phyloP scores from a whole-genome alignment of 73 alveolate genomes.

The Halteria grandinella region DNA sequence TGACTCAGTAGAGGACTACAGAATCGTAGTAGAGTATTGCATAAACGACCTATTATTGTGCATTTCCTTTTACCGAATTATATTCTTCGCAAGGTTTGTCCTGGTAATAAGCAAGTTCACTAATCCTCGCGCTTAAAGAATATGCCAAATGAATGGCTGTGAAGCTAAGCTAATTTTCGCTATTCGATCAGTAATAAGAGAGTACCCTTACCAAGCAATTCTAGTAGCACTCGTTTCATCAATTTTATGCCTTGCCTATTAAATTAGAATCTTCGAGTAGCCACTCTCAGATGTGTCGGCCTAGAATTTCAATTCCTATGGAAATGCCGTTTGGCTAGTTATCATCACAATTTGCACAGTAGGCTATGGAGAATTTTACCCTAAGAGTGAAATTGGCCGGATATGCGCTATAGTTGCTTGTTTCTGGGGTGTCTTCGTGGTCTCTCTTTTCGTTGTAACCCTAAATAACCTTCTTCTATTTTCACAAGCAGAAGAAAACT shows the following conservation, averaged over 20 bases:
- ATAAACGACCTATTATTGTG: constrained; percentile 68
- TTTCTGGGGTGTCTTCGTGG: constrained; percentile 96
- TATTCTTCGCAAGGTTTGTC: constrained; percentile 63
- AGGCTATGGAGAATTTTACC: constrained; percentile 98
- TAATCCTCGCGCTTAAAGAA: constrained; percentile 76
- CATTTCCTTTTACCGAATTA: constrained; percentile 57
- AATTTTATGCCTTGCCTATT: constrained; percentile 69
- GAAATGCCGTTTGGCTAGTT: constrained; percentile 92
- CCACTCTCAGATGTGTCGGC: constrained; percentile 63
- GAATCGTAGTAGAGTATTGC: constrained; percentile 53
- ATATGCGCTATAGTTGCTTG: constrained; percentile 86
- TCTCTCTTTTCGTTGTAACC: constrained; percentile 95
- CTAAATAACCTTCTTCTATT: constrained; percentile 81
- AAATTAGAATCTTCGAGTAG: constrained; percentile 73
- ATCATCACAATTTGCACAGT: constrained; percentile 94
- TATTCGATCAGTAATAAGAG: constrained; percentile 70
- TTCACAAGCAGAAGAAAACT: constrained; percentile 73
- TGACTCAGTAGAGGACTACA: constrained; percentile 54
- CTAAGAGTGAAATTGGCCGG: constrained; percentile 94
- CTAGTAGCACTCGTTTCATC: constrained; percentile 62
- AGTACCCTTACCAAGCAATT: constrained; percentile 62
- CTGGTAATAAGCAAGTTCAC: constrained; percentile 66
- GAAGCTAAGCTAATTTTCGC: constrained; percentile 74
- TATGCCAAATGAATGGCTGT: constrained; percentile 79
- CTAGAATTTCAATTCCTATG: constrained; percentile 19